Evolutionary conservation across 2,329 filamentous ascomycete genomes (phyloP).

Genomic region (Penicillium sp.): DNA sequence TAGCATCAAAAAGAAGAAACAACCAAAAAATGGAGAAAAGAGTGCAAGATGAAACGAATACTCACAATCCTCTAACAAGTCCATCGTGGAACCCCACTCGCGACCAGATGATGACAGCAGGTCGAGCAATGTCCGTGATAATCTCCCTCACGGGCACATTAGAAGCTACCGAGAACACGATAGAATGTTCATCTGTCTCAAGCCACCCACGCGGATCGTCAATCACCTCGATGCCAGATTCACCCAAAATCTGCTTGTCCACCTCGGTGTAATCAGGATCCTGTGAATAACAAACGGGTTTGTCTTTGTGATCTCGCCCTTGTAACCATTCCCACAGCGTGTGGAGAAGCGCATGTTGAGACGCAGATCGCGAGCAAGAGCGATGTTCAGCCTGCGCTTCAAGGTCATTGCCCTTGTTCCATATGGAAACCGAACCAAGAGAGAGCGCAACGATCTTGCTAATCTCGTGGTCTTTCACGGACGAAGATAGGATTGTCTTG

Average conservation of each 20-base stretch:
- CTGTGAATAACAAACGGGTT: slow-evolving; percentile 24
- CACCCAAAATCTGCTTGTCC: slow-evolving; percentile 16
- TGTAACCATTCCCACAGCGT: slow-evolving; percentile 13
- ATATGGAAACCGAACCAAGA: neutral
- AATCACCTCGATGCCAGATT: slow-evolving; percentile 20
- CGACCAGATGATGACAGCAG: slow-evolving; percentile 26
- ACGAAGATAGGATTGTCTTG: neutral
- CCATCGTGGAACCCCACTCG: slow-evolving; percentile 10
- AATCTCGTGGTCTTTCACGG: neutral
- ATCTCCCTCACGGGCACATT: slow-evolving; percentile 37
- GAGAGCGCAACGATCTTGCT: neutral
- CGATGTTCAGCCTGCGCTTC: too few species aligned
- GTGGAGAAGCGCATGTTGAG: slow-evolving; percentile 15
- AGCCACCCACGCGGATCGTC: slow-evolving; percentile 34
- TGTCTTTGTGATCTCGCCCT: neutral
- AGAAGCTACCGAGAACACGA: slow-evolving; percentile 34
- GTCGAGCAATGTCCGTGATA: slow-evolving; percentile 37
- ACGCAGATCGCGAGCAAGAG: neutral
- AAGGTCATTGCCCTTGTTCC: too few species aligned
- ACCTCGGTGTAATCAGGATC: slow-evolving; percentile 19
- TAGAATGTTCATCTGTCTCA: slow-evolving; percentile 33
- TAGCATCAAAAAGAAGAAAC: neutral
- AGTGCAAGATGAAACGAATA: neutral
- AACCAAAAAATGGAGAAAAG: neutral
- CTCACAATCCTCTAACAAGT: slow-evolving; percentile 1